These are phyloP conservation scores for Fusarium annulatum DNA, from an alignment of 2,329 filamentous ascomycete genomes.

Conservation along the genomic window DNA sequence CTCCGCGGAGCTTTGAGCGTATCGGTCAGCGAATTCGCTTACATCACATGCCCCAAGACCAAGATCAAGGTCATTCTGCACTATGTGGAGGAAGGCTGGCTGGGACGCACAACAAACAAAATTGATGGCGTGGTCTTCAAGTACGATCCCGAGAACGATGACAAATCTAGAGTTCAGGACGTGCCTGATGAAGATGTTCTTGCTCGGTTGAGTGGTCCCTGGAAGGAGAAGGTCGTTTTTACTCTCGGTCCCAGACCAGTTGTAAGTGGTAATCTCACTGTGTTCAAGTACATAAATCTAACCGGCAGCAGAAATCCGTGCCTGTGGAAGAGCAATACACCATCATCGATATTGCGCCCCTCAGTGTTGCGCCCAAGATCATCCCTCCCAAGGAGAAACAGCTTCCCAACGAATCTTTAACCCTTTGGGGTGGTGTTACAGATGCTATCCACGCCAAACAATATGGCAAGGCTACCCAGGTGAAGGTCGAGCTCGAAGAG, in stretches of 20 bases:
- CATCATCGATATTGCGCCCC: slow-evolving; percentile 88
- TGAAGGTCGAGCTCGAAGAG: slow-evolving; percentile 95
- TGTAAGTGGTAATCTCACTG: slow-evolving; percentile 59
- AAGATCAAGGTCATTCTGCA: slow-evolving; percentile 91
- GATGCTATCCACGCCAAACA: slow-evolving; percentile 86
- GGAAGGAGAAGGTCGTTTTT: slow-evolving; percentile 78
- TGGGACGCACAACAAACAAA: slow-evolving; percentile 90
- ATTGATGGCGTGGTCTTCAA: slow-evolving; percentile 91
- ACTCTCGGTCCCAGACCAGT: slow-evolving; percentile 69
- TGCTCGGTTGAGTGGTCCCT: slow-evolving; percentile 83
- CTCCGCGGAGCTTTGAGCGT: slow-evolving; percentile 89
- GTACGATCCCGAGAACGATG: slow-evolving; percentile 88
- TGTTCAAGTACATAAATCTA: slow-evolving; percentile 3
- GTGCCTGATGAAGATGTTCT: slow-evolving; percentile 88
- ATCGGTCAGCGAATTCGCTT: slow-evolving; percentile 89
- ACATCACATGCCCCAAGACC: slow-evolving; percentile 89
- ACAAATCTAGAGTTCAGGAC: slow-evolving; percentile 82
- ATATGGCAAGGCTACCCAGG: slow-evolving; percentile 82
- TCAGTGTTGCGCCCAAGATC: slow-evolving; percentile 81
- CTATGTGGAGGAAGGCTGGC: slow-evolving; percentile 95
- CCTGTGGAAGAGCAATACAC: slow-evolving; percentile 72
- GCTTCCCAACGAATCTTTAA: slow-evolving; percentile 88
- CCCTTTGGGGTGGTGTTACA: slow-evolving; percentile 89
- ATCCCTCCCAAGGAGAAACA: slow-evolving; percentile 82
- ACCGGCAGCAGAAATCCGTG: slow-evolving; percentile 51